Conservation (phyloP, 179 eudicot genomes). For the Gypsophila paniculata region DNA sequence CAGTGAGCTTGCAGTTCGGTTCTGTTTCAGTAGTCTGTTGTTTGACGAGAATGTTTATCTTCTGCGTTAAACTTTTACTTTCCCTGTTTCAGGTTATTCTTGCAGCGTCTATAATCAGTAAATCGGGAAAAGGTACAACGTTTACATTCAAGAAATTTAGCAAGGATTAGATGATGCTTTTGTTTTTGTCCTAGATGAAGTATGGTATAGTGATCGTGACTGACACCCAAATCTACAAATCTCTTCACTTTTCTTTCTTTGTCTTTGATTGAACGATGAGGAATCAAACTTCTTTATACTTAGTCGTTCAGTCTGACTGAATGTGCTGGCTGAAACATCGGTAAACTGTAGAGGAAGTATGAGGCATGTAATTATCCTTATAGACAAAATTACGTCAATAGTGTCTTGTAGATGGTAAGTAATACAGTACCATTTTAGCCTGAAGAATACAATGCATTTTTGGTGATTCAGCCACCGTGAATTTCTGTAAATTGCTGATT, state of each 20-base stretch:
- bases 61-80: slow-evolving; percentile 1
- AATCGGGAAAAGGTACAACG: slow-evolving; percentile 31
- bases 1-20: background rate
- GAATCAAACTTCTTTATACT: background rate
- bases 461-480: background rate
- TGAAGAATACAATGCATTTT: background rate
- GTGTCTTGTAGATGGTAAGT: background rate
- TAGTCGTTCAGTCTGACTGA: background rate
- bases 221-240: background rate
- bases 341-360: background rate
- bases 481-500: background rate
- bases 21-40: slow-evolving; percentile 1
- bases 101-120: slow-evolving; percentile 27
- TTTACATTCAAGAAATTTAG: background rate
- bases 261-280: background rate
- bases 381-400: background rate
- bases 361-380: background rate
- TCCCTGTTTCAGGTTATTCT: slow-evolving; percentile 25
- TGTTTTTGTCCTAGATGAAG: background rate
- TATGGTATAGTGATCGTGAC: background rate
- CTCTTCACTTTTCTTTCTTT: background rate
- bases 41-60: background rate
- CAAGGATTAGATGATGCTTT: background rate
- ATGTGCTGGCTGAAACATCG: background rate
- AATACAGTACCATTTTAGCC: background rate